A percentile compares a stretch with the other conserved stretches of the same genome.
Conservation (phyloP, 345 rosid species). For the Eucalyptus victrix region DNA sequence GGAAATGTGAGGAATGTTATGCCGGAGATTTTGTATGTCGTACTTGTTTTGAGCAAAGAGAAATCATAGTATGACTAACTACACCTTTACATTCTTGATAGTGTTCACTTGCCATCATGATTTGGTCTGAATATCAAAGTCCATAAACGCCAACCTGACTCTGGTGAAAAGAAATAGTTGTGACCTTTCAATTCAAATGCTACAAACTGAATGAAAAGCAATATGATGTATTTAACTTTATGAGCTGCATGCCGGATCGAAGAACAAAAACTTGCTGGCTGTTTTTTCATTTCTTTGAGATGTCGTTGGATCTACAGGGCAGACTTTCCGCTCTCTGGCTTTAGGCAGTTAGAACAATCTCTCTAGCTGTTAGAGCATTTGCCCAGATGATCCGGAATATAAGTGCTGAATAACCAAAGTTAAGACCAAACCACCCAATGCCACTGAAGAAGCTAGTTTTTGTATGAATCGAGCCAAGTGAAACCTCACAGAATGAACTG, state of each 20-base stretch:
- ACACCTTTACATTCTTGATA: neutral
- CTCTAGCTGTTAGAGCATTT: neutral
- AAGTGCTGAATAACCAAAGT: neutral
- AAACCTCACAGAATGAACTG: neutral
- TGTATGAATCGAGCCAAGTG: neutral
- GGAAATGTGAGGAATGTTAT: neutral
- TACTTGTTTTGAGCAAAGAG: neutral
- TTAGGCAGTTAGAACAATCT: neutral
- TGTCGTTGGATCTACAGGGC: neutral
- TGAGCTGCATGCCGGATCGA: neutral
- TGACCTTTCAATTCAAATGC: neutral
- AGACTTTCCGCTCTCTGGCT: neutral
- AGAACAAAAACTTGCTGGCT: neutral
- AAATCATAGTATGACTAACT: neutral
- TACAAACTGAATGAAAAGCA: neutral
- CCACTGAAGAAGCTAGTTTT: neutral
- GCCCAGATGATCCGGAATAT: neutral
- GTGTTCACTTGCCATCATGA: neutral
- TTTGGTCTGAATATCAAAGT: neutral
- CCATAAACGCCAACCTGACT: neutral
- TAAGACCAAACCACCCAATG: neutral
- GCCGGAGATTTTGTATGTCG: neutral
- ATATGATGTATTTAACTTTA: neutral
- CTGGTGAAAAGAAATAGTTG: neutral
- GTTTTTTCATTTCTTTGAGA: neutral